phyloP scores from a whole-genome alignment of 352 stramenopile species.

The Phytophthora aleatoria region DNA sequence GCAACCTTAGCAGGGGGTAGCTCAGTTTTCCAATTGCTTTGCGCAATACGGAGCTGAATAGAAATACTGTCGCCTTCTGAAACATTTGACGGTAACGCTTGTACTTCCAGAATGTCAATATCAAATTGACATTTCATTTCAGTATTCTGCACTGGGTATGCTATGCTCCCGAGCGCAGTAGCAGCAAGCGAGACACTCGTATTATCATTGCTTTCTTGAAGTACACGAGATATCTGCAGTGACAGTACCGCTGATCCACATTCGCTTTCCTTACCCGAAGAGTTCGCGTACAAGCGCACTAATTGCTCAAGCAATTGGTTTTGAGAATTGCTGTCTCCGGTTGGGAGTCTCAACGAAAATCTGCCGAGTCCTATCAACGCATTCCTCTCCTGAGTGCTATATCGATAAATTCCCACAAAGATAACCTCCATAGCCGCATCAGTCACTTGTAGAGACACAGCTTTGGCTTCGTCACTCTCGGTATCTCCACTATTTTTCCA shows the following conservation, averaged over 20 bases:
- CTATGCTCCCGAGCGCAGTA: slow-evolving; percentile 15
- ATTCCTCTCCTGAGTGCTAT: slow-evolving; percentile 30
- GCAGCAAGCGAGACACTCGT: slow-evolving; percentile 15
- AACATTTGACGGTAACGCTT: slow-evolving; percentile 9
- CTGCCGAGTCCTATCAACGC: slow-evolving; percentile 26
- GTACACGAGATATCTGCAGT: slow-evolving; percentile 4
- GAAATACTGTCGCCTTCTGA: slow-evolving; percentile 17
- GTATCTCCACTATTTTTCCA: slow-evolving; percentile 1
- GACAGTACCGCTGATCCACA: slow-evolving; percentile 19
- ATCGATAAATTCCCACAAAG: slow-evolving; percentile 28
- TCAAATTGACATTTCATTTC: slow-evolving; percentile 32
- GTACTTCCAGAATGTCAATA: slow-evolving; percentile 17
- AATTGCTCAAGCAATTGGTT: slow-evolving; percentile 5
- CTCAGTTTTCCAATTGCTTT: slow-evolving; percentile 30
- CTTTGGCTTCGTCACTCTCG: slow-evolving; percentile 6
- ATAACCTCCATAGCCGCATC: slow-evolving; percentile 22
- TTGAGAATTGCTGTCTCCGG: not conserved
- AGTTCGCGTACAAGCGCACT: slow-evolving; percentile 13
- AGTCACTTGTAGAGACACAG: slow-evolving; percentile 17
- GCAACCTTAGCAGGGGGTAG: slow-evolving; percentile 8
- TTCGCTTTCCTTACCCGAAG: slow-evolving; percentile 3
- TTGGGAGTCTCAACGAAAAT: slow-evolving; percentile 3
- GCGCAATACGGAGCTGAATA: slow-evolving; percentile 15
- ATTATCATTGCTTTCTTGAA: not conserved
- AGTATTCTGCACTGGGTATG: slow-evolving; percentile 16